A percentile compares a stretch with the other conserved stretches of the same genome.
These are phyloP conservation scores for Arxiozyma telluris DNA, from an alignment of 1,139 yeast genomes.

Conservation along the genomic window DNA sequence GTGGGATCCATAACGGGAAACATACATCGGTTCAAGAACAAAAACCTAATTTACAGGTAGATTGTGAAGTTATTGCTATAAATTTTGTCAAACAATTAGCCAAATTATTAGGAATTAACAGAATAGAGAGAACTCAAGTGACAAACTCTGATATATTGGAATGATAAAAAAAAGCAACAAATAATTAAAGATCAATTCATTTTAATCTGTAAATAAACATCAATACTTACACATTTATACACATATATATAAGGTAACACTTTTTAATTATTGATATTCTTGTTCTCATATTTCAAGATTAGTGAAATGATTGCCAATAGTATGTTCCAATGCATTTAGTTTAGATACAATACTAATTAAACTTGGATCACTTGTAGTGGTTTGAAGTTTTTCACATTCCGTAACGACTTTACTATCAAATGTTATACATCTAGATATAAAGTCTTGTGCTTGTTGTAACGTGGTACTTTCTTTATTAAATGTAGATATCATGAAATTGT, in stretches of 20 bases:
- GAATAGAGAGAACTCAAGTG: conserved; percentile 36
- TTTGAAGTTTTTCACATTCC: conserved; percentile 35
- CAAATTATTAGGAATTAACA: conserved; percentile 37
- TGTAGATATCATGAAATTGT: conserved; percentile 16
- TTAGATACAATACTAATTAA: conserved; percentile 38
- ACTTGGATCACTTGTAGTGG: conserved; percentile 40
- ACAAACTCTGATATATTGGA: conserved; percentile 17
- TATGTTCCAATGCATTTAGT: conserved; percentile 31
- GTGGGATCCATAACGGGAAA: conserved; percentile 63
- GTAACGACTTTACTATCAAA: conserved; percentile 34
- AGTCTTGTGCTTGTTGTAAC: conserved; percentile 29
- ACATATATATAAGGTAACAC: too few relatives aligned
- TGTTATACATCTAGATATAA: conserved; percentile 32
- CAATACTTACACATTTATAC: background rate
- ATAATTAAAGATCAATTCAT: background rate
- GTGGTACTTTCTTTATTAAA: conserved; percentile 25
- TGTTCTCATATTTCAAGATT: conserved; percentile 18
- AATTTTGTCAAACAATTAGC: conserved; percentile 48
- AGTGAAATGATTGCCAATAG: conserved; percentile 30
- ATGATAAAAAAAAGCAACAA: background rate
- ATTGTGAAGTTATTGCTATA: conserved; percentile 40
- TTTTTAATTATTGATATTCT: background rate
- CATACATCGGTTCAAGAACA: conserved; percentile 44
- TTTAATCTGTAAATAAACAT: background rate
- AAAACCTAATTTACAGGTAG: conserved; percentile 12